Conservation (phyloP, 176 grass and related monocot genomes). For the Aegilops speltoides region DNA sequence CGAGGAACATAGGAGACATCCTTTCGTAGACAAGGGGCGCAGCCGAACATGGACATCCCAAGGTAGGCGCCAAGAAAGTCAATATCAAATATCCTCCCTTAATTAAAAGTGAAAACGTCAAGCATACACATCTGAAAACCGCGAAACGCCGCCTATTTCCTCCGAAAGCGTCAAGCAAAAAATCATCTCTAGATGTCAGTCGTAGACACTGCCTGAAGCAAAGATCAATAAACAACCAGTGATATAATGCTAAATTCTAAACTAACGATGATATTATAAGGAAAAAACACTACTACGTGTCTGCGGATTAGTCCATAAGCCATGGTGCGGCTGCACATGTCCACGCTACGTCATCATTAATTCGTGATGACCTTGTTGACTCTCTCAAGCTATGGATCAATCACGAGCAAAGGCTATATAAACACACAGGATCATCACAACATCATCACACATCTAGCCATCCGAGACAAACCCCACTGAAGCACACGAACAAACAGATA, state of each 20-base stretch:
- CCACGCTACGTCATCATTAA: background rate
- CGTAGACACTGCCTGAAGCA: too few species aligned
- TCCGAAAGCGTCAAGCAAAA: background rate
- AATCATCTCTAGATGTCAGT: too few species aligned
- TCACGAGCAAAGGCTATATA: slow-evolving; percentile 17
- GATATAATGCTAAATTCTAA: too few species aligned
- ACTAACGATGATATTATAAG: too few species aligned
- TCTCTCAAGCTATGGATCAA: background rate
- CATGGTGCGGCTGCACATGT: background rate
- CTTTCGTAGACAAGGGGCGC: too few species aligned
- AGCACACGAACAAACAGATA: background rate
- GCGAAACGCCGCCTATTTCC: background rate
- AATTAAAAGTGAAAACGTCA: too few species aligned
- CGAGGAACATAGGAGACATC: background rate
- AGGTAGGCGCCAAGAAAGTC: too few species aligned
- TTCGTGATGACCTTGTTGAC: background rate
- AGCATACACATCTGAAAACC: too few species aligned
- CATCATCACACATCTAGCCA: too few species aligned
- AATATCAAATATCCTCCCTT: too few species aligned
- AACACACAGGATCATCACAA: background rate
- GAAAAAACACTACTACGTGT: background rate
- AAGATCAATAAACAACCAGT: too few species aligned
- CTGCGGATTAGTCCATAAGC: slow-evolving; percentile 26
- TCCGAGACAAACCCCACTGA: background rate
- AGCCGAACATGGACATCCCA: too few species aligned